Percentiles rank a stretch among this genome's conserved stretches.
These are phyloP conservation scores for Phytophthora cryptogea DNA, from an alignment of 352 stramenopile species.

Conservation along the genomic window DNA sequence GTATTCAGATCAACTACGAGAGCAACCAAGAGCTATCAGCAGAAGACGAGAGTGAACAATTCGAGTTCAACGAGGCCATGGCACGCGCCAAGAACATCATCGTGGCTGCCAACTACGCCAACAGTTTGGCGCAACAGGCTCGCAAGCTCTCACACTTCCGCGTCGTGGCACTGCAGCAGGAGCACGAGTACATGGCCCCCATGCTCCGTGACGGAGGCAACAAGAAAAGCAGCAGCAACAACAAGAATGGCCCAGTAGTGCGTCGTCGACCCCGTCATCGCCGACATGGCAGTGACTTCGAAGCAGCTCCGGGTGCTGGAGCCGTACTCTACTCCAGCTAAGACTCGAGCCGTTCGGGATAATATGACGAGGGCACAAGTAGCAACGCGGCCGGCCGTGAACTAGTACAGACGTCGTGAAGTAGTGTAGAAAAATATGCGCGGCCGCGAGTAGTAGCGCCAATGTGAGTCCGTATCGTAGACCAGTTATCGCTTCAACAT, in stretches of 20 bases:
- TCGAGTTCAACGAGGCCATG: conserved; percentile 57
- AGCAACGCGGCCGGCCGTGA: conserved; percentile 27
- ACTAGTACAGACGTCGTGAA: conserved; percentile 24
- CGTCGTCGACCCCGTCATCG: conserved; percentile 35
- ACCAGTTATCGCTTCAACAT: conserved; percentile 32
- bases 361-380: conserved; percentile 25
- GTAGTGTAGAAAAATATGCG: conserved; percentile 39
- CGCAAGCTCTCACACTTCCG: conserved; percentile 72
- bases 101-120: conserved; percentile 58
- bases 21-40: conserved; percentile 17
- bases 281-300: conserved; percentile 26
- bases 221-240: conserved; percentile 35
- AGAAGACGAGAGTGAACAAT: conserved; percentile 9
- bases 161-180: conserved; percentile 66
- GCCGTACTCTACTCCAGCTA: conserved; percentile 36
- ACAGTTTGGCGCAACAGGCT: conserved; percentile 72
- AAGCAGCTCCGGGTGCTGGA: conserved; percentile 9
- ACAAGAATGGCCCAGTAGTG: conserved; percentile 22
- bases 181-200: conserved; percentile 48
- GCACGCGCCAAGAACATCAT: conserved; percentile 64
- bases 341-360: conserved; percentile 22
- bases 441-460: conserved; percentile 21
- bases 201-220: conserved; percentile 28
- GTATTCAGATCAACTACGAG: conserved; percentile 26
- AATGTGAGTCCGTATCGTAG: conserved; percentile 28